phyloP scores from a whole-genome alignment of 352 stramenopile genomes.

The Elongisporangium prolatum region DNA sequence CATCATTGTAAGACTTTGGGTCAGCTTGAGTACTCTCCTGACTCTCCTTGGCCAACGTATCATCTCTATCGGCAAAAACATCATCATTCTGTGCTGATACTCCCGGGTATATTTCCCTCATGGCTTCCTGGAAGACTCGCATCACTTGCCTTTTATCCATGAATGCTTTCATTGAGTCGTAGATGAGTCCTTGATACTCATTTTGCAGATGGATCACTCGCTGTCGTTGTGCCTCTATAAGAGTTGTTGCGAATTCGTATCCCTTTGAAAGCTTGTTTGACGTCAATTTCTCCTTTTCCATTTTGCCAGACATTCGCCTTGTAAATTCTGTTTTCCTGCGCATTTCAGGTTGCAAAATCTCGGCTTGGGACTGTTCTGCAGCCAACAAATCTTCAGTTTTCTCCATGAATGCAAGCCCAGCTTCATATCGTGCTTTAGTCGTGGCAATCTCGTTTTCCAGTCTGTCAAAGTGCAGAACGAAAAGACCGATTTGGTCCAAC shows the following conservation, averaged over 20 bases:
- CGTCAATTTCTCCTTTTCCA: constrained; percentile 53
- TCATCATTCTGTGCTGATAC: neutral
- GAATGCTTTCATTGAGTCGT: constrained; percentile 25
- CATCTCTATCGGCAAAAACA: neutral
- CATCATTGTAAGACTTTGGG: neutral
- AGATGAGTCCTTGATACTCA: constrained; percentile 52
- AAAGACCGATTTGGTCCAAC: constrained; percentile 48
- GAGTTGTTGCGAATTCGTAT: constrained; percentile 38
- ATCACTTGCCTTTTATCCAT: constrained; percentile 18
- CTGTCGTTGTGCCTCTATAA: constrained; percentile 29
- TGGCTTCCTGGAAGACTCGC: constrained; percentile 23
- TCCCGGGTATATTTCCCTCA: constrained; percentile 8
- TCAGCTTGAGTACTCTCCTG: neutral
- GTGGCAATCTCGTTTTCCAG: constrained; percentile 23
- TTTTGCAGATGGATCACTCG: constrained; percentile 33
- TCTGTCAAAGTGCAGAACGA: constrained; percentile 21
- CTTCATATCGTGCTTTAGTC: constrained; percentile 27
- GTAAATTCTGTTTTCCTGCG: constrained; percentile 31
- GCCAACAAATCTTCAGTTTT: constrained; percentile 43
- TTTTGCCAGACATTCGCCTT: constrained; percentile 49
- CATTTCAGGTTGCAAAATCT: constrained; percentile 49
- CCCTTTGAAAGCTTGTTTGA: constrained; percentile 39
- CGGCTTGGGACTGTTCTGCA: constrained; percentile 41
- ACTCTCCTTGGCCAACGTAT: neutral
- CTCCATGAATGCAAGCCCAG: constrained; percentile 47